Base-by-base conservation (phyloP, 2,329 filamentous ascomycete genomes). In the Aspergillus jensenii region DNA sequence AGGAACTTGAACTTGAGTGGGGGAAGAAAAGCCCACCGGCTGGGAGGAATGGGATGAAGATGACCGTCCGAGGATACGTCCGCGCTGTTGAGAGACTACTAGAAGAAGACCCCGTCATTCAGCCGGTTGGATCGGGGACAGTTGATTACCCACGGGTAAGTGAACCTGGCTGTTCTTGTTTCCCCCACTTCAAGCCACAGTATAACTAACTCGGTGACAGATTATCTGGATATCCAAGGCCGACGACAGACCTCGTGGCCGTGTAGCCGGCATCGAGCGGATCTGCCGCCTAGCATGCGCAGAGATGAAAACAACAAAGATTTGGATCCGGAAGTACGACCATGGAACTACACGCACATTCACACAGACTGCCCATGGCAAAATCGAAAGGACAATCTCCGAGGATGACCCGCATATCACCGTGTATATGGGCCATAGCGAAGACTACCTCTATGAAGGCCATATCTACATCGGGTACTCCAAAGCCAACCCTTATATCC, bases 401-500 rank as follows among this genome's bases (percentile, higher is more conserved):
- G n/a, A 11, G 3, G 23, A 21, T 5, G 21, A 33, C 9, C 49
- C 49, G 1, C 49, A 52, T n/a, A 43, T 52, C 39, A 52, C 49
- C 6, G 49, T 44, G 6, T 52, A 52, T 17, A 52, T 52, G 39
- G 49, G 49, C 15, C 5, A 12, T 6, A 31, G 19, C 25, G 4
- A 4, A 11, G n/a, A 35, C 4, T 52, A 25, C n/a, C 39, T 44
- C 15, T 44, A 44, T n/a, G 39, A 52, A 8, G 39, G 39, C 4
- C 49, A 52, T 7, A 2, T 52, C 6, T 52, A 52, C 21, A 5
- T 23, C 4, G 15, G 8, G 7, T 52, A 52, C 72, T 33, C 27
- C 25, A 7, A 19, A 23, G 8, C 23, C 4, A 25, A 45, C 19
- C 41, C 41, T 4, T 3, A 25, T 7, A 11, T 45, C 6, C 41